Percentiles rank a stretch among this genome's conserved stretches.
These are phyloP conservation scores for Solanum hybrid DNA, from an alignment of 305 asterid species.

Conservation along the genomic window DNA sequence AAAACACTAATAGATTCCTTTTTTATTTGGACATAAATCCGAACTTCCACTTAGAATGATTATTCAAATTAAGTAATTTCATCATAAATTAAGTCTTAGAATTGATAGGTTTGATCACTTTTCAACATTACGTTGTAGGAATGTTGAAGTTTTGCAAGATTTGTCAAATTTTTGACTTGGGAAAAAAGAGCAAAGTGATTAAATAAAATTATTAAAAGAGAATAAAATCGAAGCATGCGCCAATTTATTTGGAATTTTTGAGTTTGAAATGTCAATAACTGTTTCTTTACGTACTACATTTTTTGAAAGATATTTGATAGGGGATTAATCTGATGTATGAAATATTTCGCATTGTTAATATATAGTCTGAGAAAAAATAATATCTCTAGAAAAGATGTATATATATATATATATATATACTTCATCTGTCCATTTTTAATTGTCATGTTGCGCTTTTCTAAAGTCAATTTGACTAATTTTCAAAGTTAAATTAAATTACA, in stretches of 20 bases:
- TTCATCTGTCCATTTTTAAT: rapidly evolving
- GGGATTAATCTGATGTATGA: background rate
- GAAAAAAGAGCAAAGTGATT: background rate
- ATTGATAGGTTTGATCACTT: background rate
- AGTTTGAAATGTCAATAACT: background rate
- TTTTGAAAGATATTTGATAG: background rate
- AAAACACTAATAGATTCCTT: background rate
- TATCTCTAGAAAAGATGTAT: background rate
- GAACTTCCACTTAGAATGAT: background rate
- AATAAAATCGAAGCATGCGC: background rate
- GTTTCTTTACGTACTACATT: background rate
- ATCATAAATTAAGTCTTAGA: background rate
- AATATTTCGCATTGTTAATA: background rate
- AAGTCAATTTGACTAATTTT: background rate
- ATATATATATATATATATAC: background rate
- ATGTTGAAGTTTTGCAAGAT: background rate
- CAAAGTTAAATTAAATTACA: no score
- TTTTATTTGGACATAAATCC: background rate
- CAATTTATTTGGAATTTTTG: background rate
- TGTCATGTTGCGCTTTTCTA: background rate
- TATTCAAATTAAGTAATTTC: background rate
- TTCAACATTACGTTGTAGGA: background rate
- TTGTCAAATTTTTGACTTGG: background rate
- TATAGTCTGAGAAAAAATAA: background rate
- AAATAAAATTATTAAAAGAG: background rate